Percentiles rank a stretch among this genome's conserved stretches.
Evolutionary conservation across 1,284 basidiomycete species (phyloP).

Genomic region (Thelephora terrestris): DNA sequence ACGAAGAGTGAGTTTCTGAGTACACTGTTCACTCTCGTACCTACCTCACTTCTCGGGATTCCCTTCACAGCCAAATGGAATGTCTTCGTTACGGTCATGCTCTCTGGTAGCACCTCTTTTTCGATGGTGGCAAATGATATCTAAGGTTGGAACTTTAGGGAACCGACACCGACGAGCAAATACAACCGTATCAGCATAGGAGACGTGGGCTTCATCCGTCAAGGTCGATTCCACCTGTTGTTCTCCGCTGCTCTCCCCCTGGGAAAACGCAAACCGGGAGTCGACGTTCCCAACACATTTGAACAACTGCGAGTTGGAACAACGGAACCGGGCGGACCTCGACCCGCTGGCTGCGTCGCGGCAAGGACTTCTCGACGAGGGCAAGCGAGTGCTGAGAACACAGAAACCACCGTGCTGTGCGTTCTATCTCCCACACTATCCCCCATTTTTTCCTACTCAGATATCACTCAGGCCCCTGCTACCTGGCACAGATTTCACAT

Average conservation of each 20-base stretch:
- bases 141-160: background rate
- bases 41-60: too few species aligned
- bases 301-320: background rate
- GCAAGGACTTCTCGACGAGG: background rate
- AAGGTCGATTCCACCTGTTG: slow-evolving; percentile 1
- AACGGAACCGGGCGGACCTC: background rate
- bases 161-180: background rate
- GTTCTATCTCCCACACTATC: background rate
- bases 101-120: too few species aligned
- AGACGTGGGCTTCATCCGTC: slow-evolving; percentile 3
- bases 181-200: slow-evolving; percentile 1
- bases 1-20: too few species aligned
- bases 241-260: slow-evolving; percentile 1
- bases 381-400: background rate
- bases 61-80: too few species aligned
- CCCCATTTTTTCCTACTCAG: background rate
- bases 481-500: background rate
- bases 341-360: background rate
- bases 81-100: too few species aligned
- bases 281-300: slow-evolving; percentile 4
- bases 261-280: background rate
- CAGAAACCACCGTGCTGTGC: background rate
- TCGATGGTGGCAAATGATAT: too few species aligned
- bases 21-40: too few species aligned
- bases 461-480: background rate